Conservation (phyloP, 2,329 filamentous ascomycete species). For the Aspergillus japonicus region DNA sequence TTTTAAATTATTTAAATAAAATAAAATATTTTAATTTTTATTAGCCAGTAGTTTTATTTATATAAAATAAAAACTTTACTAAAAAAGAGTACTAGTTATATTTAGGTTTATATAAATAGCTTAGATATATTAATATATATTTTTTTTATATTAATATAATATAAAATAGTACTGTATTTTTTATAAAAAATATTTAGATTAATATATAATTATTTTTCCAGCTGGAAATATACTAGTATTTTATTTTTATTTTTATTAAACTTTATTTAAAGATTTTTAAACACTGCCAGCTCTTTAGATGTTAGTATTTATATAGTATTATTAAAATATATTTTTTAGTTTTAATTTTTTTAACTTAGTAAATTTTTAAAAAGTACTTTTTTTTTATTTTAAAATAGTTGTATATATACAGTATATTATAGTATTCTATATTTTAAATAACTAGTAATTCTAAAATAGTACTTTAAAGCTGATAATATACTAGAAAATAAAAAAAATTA, state of each 20-base stretch:
- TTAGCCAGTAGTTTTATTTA: not conserved
- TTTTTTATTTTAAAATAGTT: not conserved
- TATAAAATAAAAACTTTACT: not conserved
- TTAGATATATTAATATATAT: not conserved
- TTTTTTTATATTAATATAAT: not conserved
- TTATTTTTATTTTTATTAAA: not conserved
- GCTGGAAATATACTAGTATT: not conserved
- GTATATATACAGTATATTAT: not conserved
- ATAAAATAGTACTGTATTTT: not conserved
- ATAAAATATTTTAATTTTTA: not conserved
- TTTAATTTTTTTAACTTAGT: not conserved
- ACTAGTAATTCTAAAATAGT: not conserved
- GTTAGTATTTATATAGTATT: not conserved
- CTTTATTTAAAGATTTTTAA: not conserved
- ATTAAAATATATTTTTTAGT: not conserved
- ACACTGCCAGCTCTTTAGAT: not conserved
- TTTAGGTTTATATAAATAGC: not conserved
- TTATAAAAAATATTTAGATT: not conserved
- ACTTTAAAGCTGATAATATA: not conserved
- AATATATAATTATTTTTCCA: not conserved
- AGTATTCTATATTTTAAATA: not conserved
- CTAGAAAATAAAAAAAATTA: not conserved
- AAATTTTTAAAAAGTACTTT: not conserved
- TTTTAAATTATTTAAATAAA: not conserved
- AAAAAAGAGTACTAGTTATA: not conserved